A percentile compares a stretch with the other conserved stretches of the same genome.
Evolutionary conservation across 805 yeast genomes (phyloP).

Genomic region (Kodamaea kaohsiungensis): DNA sequence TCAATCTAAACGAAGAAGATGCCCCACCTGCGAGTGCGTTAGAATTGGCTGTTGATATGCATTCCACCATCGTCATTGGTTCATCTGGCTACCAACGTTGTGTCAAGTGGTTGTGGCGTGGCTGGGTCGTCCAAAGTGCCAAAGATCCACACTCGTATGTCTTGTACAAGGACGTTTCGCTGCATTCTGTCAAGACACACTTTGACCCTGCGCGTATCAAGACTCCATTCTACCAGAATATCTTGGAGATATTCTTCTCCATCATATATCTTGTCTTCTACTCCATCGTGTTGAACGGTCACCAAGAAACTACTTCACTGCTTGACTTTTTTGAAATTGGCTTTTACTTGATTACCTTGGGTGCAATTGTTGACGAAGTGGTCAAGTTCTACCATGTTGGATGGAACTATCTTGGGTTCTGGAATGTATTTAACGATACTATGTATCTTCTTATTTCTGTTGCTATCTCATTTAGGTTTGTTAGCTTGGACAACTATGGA

Average conservation of each 20-base stretch:
- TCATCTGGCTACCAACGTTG: conserved; percentile 85
- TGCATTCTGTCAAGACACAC: conserved; percentile 57
- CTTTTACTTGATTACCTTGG: conserved; percentile 67
- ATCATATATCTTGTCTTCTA: conserved; percentile 60
- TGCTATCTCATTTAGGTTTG: conserved; percentile 57
- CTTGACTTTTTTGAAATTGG: conserved; percentile 50
- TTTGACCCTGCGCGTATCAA: conserved; percentile 82
- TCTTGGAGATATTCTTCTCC: conserved; percentile 67
- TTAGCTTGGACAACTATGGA: conserved; percentile 31
- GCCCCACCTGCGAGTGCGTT: conserved; percentile 69
- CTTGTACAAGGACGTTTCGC: conserved; percentile 59
- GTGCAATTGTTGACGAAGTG: conserved; percentile 67
- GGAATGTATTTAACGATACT: conserved; percentile 75
- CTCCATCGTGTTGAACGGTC: conserved; percentile 64
- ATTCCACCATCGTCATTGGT: conserved; percentile 72
- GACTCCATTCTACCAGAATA: conserved; percentile 82
- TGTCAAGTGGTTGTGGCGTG: conserved; percentile 88
- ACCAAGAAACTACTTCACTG: conserved; percentile 34
- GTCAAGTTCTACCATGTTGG: conserved; percentile 79
- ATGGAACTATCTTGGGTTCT: conserved; percentile 64
- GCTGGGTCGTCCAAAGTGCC: conserved; percentile 83
- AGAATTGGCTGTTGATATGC: conserved; percentile 86
- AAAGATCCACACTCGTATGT: conserved; percentile 69
- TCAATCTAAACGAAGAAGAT: conserved; percentile 62
- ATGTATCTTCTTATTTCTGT: conserved; percentile 57